Evolutionary conservation across 208 protist genomes (phyloP).

Genomic region (Acanthamoeba pearcei): DNA sequence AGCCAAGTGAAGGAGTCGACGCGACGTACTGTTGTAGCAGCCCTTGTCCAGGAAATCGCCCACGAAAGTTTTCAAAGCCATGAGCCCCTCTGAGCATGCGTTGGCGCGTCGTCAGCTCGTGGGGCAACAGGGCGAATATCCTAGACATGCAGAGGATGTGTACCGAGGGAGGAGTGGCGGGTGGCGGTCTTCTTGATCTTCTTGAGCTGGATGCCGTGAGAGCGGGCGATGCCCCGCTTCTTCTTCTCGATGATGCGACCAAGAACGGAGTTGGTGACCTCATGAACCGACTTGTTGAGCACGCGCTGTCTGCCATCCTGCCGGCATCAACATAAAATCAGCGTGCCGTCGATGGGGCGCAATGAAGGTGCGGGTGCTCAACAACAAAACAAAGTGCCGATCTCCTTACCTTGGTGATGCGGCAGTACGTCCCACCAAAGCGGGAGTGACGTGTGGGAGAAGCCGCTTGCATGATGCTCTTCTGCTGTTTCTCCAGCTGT

Average conservation of each 20-base stretch:
- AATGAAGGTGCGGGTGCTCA: too few relatives aligned
- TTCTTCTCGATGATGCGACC: slow-evolving; percentile 58
- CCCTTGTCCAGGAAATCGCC: slow-evolving; percentile 25
- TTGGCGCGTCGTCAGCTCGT: not conserved
- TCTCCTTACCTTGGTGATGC: slow-evolving; percentile 2
- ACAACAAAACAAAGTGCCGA: not conserved
- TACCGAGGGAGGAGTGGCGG: slow-evolving; percentile 25
- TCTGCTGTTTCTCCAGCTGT: slow-evolving; percentile 44
- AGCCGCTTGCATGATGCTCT: slow-evolving; percentile 45
- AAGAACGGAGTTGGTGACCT: slow-evolving; percentile 52
- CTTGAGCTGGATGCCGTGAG: slow-evolving; percentile 41
- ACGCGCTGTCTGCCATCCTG: slow-evolving; percentile 31
- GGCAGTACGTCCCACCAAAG: slow-evolving; percentile 70
- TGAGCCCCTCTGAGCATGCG: slow-evolving; percentile 31
- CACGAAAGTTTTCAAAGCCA: slow-evolving; percentile 29
- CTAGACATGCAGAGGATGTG: not conserved
- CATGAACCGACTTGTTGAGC: slow-evolving; percentile 51
- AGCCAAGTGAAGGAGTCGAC: not conserved
- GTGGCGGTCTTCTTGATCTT: slow-evolving; percentile 48
- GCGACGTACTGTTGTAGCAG: slow-evolving; percentile 59
- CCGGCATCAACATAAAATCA: not conserved
- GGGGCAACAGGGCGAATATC: not conserved
- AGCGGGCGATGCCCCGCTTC: slow-evolving; percentile 10
- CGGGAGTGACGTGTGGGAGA: slow-evolving; percentile 71
- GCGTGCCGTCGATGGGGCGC: not conserved